Base-by-base conservation (phyloP, 257 asterid genomes). In the Oldenlandia corymbosa region DNA sequence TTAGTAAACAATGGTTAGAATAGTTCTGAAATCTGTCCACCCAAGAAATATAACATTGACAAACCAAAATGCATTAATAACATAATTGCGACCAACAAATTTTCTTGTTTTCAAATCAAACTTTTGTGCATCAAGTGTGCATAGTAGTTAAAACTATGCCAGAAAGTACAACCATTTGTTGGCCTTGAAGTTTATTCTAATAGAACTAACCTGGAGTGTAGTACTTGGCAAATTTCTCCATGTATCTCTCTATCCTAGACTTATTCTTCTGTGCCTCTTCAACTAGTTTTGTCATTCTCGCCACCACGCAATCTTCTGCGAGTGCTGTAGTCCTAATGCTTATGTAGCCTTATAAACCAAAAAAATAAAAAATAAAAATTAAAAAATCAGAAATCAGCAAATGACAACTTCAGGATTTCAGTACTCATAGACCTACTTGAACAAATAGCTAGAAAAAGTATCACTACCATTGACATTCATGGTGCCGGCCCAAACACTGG, bases 201-300 rank as follows among this genome's bases (percentile, higher is more conserved):
- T n/a, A n/a, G n/a, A 27, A 37, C 76, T 56, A 5, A 88, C 98
- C 94, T 61, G 99, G 97, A 30, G 99, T 89, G 54, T 92, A 92
- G 72, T 83, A 92, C 64, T 80, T 85, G 32, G 99, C 91, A 54
- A 91, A 89, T 71, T 82, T 85, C 80, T 92, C 99, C 48, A 92
- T 68, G 67, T 78, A 75, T 68, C 97, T 77, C 54, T 89, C 95
- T 2, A 84, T 76, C 69, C 66, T 75, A 0, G 99, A 92, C 72
- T 85, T 92, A 18, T 79, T 85, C 66, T 67, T 92, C 39, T 89
- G 97, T 12, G 99, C 95, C 26, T 89, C 99, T 74, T 92, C 99
- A 0, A 92, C 97, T 30, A 92, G 81, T 66, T 87, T 83, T 0
- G 84, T 89, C 95, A 92, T 89, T 72, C 91, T 78, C 14, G 97